Base-by-base conservation (phyloP, 306 rosid species). In the Quercus berberidifolia region DNA sequence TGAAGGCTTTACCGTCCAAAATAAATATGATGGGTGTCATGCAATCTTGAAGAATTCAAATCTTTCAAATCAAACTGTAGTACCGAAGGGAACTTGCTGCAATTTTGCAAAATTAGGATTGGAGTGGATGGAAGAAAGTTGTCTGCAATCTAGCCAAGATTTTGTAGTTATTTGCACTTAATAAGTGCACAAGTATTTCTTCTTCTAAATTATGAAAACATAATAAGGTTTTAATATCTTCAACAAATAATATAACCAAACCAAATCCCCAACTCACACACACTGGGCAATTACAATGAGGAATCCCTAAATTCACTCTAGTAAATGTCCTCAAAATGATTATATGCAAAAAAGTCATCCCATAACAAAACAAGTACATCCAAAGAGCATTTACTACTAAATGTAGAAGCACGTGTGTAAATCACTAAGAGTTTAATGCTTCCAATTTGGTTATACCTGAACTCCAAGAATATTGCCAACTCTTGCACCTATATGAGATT, bases 401-500 rank as follows among this genome's bases (percentile, higher is more conserved):
- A 64, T 70, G 62, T 21, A 75, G 26, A 74, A 60, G 14, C 59
- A 55, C 43, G 6, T 67, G 72, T n/a, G 18, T 64, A 6, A 67
- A 18, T 35, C n/a, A 63, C 15, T 19, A 1, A 67, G 52, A 65
- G 71, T 8, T 28, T 65, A 38, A 10, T n/a, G 14, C 41, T 76
- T 80, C 82, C 57, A 73, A 62, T 69, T 65, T 49, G 54, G 79
- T 52, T 56, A 49, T 93, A 91, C 99, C 98, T 89, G 87, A 79
- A 81, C 73, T 80, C 75, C 71, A 80, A 75, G 76, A 77, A 46
- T 63, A 19, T 76, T 87, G 75, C 84, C 85, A 55, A 77, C 87
- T 84, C 68, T 81, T 33, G 86, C 85, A 83, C 98, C 99, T 91
- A 76, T 3, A 85, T 64, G 79, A 76, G 35, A 76, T 73, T 49